phyloP scores from a whole-genome alignment of 768 basidiomycete genomes.

The Panellus pusillus region DNA sequence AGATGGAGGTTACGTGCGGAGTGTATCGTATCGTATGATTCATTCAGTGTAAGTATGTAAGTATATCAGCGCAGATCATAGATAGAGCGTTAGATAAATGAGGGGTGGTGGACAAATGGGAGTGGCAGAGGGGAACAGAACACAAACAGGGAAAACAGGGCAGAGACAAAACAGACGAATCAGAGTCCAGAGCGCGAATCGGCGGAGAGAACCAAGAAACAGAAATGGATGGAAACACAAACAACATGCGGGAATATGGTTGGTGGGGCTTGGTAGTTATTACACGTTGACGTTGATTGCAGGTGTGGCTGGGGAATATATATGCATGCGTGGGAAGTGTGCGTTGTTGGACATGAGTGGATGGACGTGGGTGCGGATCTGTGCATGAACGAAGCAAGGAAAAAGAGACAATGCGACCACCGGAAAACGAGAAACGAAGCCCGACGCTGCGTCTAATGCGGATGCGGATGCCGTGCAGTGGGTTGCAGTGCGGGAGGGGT shows the following conservation, averaged over 20 bases:
- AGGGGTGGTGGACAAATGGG: constrained; percentile 3
- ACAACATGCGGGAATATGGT: constrained; percentile 11
- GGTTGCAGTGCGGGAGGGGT: not conserved
- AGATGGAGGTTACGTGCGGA: constrained; percentile 1
- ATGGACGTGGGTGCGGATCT: not conserved
- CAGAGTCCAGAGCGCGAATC: constrained; percentile 7
- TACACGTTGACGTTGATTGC: constrained; percentile 17
- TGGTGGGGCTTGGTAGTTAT: constrained; percentile 1
- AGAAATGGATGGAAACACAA: constrained; percentile 1
- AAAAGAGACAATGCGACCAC: not conserved
- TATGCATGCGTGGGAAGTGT: constrained; percentile 6
- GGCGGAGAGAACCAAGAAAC: constrained; percentile 10
- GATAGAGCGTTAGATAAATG: constrained; percentile 1
- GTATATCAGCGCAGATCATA: not conserved
- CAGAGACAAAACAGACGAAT: not conserved
- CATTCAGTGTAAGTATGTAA: constrained; percentile 1
- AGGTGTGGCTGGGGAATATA: constrained; percentile 13
- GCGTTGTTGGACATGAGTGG: not conserved
- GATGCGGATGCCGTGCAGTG: too few species aligned
- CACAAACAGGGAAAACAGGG: not conserved
- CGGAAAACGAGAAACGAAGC: too few species aligned
- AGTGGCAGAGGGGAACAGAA: not conserved
- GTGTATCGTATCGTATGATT: not conserved
- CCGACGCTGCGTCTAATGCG: too few species aligned
- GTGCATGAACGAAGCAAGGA: constrained; percentile 1